Percentiles rank a stretch among this genome's conserved stretches.
Evolutionary conservation across 1,139 yeast species (phyloP).

Genomic region (Kazachstania sp.): DNA sequence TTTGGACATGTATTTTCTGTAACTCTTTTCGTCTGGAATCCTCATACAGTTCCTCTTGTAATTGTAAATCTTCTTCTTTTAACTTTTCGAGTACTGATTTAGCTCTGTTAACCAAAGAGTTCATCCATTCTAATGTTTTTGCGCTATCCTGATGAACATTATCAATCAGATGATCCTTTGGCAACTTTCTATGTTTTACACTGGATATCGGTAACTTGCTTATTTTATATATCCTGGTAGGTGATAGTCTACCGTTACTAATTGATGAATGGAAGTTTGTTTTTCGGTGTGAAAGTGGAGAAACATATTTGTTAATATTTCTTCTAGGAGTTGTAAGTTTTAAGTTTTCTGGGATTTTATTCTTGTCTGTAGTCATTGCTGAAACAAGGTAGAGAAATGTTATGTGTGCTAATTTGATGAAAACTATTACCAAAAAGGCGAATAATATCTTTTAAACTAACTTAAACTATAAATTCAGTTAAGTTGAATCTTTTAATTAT

Average conservation of each 20-base stretch:
- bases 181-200: neutral
- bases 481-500: no score
- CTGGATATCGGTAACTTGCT: neutral
- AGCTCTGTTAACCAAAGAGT: constrained; percentile 39
- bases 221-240: constrained; percentile 1
- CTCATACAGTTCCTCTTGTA: constrained; percentile 27
- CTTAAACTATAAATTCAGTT: no score
- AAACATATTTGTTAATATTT: constrained; percentile 6
- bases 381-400: no score
- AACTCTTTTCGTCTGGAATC: neutral
- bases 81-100: constrained; percentile 29
- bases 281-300: constrained; percentile 1
- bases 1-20: neutral
- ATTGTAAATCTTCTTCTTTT: constrained; percentile 33
- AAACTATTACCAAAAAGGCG: no score
- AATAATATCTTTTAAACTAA: no score
- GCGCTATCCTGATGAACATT: constrained; percentile 2
- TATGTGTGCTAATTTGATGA: no score
- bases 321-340: constrained; percentile 7
- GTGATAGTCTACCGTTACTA: neutral
- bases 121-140: constrained; percentile 8
- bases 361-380: neutral
- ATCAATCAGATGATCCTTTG: neutral
- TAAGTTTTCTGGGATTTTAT: neutral
- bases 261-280: neutral